These are phyloP conservation scores for Penicillium arizonense DNA, from an alignment of 495 filamentous ascomycete genomes.

Conservation along the genomic window DNA sequence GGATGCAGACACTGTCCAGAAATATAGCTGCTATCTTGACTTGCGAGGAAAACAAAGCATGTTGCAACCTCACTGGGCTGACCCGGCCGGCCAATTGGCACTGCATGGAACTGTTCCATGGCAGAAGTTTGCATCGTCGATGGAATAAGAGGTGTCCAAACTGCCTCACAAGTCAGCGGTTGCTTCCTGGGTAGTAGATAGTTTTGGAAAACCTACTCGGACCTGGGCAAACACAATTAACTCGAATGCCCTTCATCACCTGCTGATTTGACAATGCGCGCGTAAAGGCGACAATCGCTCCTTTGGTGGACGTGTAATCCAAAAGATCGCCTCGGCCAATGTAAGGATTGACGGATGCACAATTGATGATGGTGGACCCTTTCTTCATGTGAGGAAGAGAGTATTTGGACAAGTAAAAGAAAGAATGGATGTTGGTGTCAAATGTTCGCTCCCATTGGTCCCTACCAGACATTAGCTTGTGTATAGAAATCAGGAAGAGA, in stretches of 20 bases:
- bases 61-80: slow-evolving; percentile 80
- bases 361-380: slow-evolving; percentile 83
- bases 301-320: slow-evolving; percentile 84
- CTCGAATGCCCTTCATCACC: slow-evolving; percentile 68
- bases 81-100: slow-evolving; percentile 75
- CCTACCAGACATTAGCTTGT: background rate
- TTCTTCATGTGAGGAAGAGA: slow-evolving; percentile 69
- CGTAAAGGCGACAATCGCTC: slow-evolving; percentile 80
- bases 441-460: slow-evolving; percentile 73
- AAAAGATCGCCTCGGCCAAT: slow-evolving; percentile 78
- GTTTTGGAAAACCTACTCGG: slow-evolving; percentile 42
- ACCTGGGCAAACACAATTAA: slow-evolving; percentile 79
- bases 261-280: slow-evolving; percentile 76
- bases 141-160: slow-evolving; percentile 84
- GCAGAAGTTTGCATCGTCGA: slow-evolving; percentile 71
- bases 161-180: slow-evolving; percentile 15
- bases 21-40: slow-evolving; percentile 70
- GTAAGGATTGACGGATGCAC: slow-evolving; percentile 79
- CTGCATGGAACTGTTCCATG: slow-evolving; percentile 65
- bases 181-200: background rate
- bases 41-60: slow-evolving; percentile 83
- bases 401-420: slow-evolving; percentile 78
- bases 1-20: slow-evolving; percentile 61
- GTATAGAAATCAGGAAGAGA: background rate
- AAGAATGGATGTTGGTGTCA: slow-evolving; percentile 73